phyloP scores from a whole-genome alignment of 352 stramenopile genomes.

The Peronospora destructor region DNA sequence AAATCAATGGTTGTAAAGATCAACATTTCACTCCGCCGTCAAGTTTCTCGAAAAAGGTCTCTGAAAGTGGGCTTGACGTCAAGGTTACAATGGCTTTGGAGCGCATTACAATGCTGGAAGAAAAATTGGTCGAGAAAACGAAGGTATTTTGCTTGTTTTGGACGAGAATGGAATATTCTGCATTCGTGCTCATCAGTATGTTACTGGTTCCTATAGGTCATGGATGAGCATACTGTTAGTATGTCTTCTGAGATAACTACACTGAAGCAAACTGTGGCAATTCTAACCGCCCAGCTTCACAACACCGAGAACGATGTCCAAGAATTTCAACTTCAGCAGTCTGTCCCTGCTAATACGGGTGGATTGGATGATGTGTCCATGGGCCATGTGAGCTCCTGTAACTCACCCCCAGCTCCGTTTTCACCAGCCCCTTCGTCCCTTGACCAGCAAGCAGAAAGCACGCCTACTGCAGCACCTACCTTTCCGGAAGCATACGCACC shows the following conservation, averaged over 20 bases:
- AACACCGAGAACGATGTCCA: conserved; percentile 39
- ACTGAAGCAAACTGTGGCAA: conserved; percentile 42
- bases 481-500: conserved; percentile 40
- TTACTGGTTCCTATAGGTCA: conserved; percentile 20
- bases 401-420: conserved; percentile 27
- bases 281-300: conserved; percentile 35
- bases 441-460: conserved; percentile 21
- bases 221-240: conserved; percentile 31
- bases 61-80: conserved; percentile 8
- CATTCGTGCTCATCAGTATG: conserved; percentile 4
- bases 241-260: conserved; percentile 32
- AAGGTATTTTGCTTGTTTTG: conserved; percentile 26
- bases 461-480: conserved; percentile 18
- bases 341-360: conserved; percentile 8
- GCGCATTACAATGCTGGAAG: conserved; percentile 37
- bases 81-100: conserved; percentile 30
- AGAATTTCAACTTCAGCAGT: conserved; percentile 35
- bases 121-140: conserved; percentile 35
- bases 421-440: conserved; percentile 32
- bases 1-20: neutral
- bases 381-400: conserved; percentile 26
- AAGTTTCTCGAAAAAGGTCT: neutral
- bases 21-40: neutral
- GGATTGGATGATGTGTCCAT: conserved; percentile 20
- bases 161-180: neutral